Base-by-base conservation (phyloP, 768 basidiomycete species). In the Collybiopsis confluens region DNA sequence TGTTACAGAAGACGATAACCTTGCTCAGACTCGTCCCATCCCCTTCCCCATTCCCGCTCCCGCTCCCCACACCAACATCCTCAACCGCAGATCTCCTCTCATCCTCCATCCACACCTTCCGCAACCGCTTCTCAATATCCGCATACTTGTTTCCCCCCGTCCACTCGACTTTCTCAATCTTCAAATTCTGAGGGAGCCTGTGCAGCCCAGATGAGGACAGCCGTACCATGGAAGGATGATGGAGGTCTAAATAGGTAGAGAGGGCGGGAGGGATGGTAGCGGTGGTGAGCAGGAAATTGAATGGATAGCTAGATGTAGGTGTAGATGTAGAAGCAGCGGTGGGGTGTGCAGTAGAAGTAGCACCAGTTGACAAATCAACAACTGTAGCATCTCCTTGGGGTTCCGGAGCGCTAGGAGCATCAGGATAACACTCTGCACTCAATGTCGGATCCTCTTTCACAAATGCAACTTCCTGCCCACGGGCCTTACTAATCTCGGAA, bases 231-330 rank as follows among this genome's bases (percentile, higher is more conserved):
- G 66, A 50, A 0, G 90, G 88, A 59, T 90, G 88, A 54, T 81
- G 67, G 0, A 66, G 68, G 56, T 80, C 76, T 26, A 92, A 76
- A 65, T 90, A 87, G 20, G 74, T 65, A 24, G 82, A 78, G 45
- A 91, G 83, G 2, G 88, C 79, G 30, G 81, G 78, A 6, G 94
- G 93, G 56, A 97, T 88, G 2, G 94, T 96, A 0, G 94, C 94
- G 42, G 88, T 88, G 15, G 88, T 85, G 24, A 97, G 77, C 51
- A 96, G 61, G 40, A 96, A 70, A 65, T 92, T 80, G 77, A 91
- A 92, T 4, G 91, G 90, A 65, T 88, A 86, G 35, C 78, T 66
- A 45, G 75, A 64, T 24, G n/a, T n/a, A n/a, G 74, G 71, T 8
- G 54, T 44, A 15, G 54, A 51, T 11, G 51, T 27, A 20, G 46